Base-by-base conservation (phyloP, 148 eudicot genomes). In the Pharnaceum exiguum region DNA sequence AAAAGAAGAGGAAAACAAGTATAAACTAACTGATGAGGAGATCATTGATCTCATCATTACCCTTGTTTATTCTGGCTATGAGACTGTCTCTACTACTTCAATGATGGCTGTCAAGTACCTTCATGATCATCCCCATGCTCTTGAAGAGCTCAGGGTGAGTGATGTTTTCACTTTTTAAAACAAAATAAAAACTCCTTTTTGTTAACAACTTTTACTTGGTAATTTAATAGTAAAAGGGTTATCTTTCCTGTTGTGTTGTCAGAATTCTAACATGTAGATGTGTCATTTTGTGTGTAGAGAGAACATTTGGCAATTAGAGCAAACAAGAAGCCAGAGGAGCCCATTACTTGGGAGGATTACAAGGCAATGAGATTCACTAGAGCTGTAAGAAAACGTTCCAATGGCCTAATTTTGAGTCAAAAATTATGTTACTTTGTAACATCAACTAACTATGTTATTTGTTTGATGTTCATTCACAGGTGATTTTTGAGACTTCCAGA, bases 41-140 rank as follows among this genome's bases (percentile, higher is more conserved):
- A 83, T 94, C 54, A 89, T 94, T 63, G 99, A 94, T 79, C 80
- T 84, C 48, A 89, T 94, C 51, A 94, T 94, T 58, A 94, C 99
- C 3, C 78, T 94, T 51, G 76, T 86, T 64, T 94, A 94, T 57
- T 94, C 99, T 64, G 99, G 99, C 21, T 94, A 94, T 46, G 99
- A 94, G 70, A 94, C 99, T 52, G 95, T 94, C 49, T 89, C 96
- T 25, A 94, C 99, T 25, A 94, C 99, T 73, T 86, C 99, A 19
- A 94, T 94, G 99, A 94, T 94, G 99, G 95, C 96, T 63, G 89
- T 89, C 51, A 94, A 94, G 72, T 94, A 94, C 68, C 99, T 94
- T 26, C 99, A 89, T 77, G 99, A 94, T 67, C 99, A 94, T 67
- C 99, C 99, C 29, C 67, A 68, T 68, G 95, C 72, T 59, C 99